These are phyloP conservation scores for Tulasnella sp. DNA, from an alignment of 768 basidiomycete species.

Conservation along the genomic window DNA sequence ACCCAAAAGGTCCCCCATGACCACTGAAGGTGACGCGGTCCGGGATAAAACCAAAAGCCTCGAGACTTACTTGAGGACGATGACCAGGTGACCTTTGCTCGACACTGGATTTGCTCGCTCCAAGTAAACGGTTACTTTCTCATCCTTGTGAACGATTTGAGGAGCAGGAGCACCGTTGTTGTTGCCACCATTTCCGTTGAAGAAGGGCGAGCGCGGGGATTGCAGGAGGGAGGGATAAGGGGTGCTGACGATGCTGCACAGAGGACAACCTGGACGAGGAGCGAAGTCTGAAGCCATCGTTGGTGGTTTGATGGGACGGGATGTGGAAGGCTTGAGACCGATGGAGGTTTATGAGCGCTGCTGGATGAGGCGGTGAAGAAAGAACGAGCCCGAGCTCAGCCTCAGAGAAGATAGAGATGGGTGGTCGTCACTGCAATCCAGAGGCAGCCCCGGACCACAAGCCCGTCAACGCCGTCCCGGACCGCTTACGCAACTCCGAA, in stretches of 20 bases:
- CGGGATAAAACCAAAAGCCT: background rate
- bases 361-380: constrained; percentile 2
- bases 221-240: constrained; percentile 53
- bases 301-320: background rate
- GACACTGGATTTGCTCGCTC: constrained; percentile 73
- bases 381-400: background rate
- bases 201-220: constrained; percentile 55
- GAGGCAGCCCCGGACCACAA: background rate
- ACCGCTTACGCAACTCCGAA: background rate
- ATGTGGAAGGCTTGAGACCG: background rate
- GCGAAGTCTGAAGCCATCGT: constrained; percentile 47
- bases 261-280: constrained; percentile 70
- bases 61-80: constrained; percentile 71
- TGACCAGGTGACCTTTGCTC: constrained; percentile 69
- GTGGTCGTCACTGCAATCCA: background rate
- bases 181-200: constrained; percentile 43
- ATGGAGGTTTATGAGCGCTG: background rate
- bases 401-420: background rate
- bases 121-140: constrained; percentile 74
- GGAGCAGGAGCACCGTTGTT: constrained; percentile 48
- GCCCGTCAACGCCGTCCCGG: constrained; percentile 2
- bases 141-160: constrained; percentile 74
- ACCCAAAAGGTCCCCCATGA: constrained; percentile 20
- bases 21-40: background rate
- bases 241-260: constrained; percentile 71